Evolutionary conservation across 2,329 filamentous ascomycete species (phyloP), one percentile per base, ranked within the genome.

Genomic region (Diaporthe ampelina): DNA sequence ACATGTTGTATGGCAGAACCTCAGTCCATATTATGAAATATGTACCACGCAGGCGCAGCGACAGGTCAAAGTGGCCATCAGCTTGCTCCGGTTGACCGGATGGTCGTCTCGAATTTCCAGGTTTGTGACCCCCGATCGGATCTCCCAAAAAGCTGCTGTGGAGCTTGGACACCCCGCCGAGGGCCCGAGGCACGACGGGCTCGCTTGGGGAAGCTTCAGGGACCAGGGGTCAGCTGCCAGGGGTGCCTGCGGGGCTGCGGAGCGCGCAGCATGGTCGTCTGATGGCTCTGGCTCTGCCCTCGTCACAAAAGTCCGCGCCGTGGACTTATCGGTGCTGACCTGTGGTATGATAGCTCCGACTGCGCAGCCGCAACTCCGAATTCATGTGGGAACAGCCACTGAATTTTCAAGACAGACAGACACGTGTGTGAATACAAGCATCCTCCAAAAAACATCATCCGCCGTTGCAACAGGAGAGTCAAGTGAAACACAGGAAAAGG

Each of bases 161-260:
- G 63, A 67, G 63, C 63, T 67, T 67, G 63, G 63, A 67, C 21
- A 37, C 63, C 45, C 63, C 63, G 63, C 63, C 63, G 45, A 67
- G 29, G 63, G 11, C 63, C 63, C 63, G 63, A 67, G 63, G 63
- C 37, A 37, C 45, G 29, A 52, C 45, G 63, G 45, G 45, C 4
- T 52, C n/a, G 63, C 63, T 67, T 52, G 63, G 63, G 61, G 63
- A 67, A 52, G 63, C 63, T 52, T 15, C 63, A 67, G 21, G 45
- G 45, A 67, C 63, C 63, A 67, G 63, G 61, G 63, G 29, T 52
- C 29, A 4, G 63, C 63, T 26, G 45, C 63, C n/a, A 37, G 45
- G 29, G 40, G 21, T 21, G n/a, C 2, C 6, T 1, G 40, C 17
- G 57, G 57, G 21, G 37, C 35, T 40, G 57, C 15, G 15, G 58